Conservation (phyloP, 2,329 filamentous ascomycete species). For the Pestalotiopsis sp. region DNA sequence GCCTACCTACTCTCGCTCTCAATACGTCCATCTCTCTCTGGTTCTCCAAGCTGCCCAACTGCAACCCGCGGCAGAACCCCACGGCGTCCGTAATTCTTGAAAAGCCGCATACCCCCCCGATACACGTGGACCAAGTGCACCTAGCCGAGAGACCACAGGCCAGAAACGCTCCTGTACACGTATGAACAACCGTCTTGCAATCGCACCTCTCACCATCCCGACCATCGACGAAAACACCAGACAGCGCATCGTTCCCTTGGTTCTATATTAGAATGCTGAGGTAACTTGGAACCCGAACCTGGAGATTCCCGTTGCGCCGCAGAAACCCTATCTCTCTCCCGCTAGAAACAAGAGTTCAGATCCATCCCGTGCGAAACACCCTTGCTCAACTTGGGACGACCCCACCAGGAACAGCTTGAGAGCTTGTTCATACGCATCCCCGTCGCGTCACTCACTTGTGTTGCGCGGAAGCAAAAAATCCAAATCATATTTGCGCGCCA, state of each 20-base stretch:
- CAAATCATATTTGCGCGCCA: constrained; percentile 15
- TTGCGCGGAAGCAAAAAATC: not conserved
- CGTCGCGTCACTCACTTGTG: not conserved
- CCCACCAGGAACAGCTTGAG: constrained; percentile 7
- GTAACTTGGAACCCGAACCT: constrained; percentile 10
- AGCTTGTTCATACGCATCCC: not conserved
- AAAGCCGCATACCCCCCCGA: constrained; percentile 7
- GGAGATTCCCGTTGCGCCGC: constrained; percentile 6
- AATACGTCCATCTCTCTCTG: not conserved
- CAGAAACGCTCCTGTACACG: constrained; percentile 15
- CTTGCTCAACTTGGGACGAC: constrained; percentile 3
- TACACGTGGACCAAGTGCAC: constrained; percentile 19
- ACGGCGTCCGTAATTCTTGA: constrained; percentile 4
- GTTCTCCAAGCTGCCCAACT: constrained; percentile 13
- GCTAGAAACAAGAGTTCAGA: constrained; percentile 7
- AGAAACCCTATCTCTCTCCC: constrained; percentile 3
- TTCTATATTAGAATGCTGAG: constrained; percentile 17
- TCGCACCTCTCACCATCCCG: constrained; percentile 5
- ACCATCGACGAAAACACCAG: not conserved
- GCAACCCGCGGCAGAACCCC: constrained; percentile 12
- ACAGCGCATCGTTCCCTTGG: not conserved
- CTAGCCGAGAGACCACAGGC: constrained; percentile 16
- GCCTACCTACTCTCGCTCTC: no score
- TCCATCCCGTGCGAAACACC: not conserved
- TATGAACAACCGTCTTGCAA: constrained; percentile 7